phyloP scores from a whole-genome alignment of 495 filamentous ascomycete genomes.

The Talaromyces nanjingensis region DNA sequence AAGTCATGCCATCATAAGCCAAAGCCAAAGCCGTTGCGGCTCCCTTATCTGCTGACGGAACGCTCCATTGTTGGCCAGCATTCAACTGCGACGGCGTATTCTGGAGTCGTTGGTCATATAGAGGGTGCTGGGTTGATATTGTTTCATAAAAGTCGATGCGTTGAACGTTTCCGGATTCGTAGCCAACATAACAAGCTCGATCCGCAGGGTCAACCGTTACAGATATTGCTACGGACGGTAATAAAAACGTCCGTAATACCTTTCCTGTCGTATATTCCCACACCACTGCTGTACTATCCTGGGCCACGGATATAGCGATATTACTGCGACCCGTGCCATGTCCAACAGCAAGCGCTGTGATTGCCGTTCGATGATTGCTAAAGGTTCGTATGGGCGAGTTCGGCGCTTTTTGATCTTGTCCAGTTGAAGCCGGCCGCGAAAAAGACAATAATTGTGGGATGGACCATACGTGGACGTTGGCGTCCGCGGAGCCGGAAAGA shows the following conservation, averaged over 20 bases:
- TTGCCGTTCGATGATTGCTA: conserved; percentile 70
- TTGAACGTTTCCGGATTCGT: conserved; percentile 78
- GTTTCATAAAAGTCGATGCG: conserved; percentile 68
- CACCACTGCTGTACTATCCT: conserved; percentile 73
- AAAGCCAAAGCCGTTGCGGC: conserved; percentile 55
- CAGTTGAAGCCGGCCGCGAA: conserved; percentile 28
- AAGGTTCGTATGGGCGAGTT: conserved; percentile 59
- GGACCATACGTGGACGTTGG: conserved; percentile 87
- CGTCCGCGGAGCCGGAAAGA: conserved; percentile 81
- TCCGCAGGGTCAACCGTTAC: conserved; percentile 76
- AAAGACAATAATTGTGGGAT: conserved; percentile 65
- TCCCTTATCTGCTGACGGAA: conserved; percentile 53
- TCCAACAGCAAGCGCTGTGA: conserved; percentile 62
- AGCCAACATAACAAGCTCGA: conserved; percentile 72
- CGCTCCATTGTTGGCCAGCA: conserved; percentile 51
- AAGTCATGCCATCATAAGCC: conserved; percentile 72
- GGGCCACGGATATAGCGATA: conserved; percentile 68
- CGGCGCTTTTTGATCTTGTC: conserved; percentile 29
- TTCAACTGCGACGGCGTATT: conserved; percentile 53
- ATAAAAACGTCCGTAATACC: conserved; percentile 69
- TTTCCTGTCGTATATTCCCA: conserved; percentile 84
- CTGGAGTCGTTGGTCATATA: conserved; percentile 49
- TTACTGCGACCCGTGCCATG: conserved; percentile 62
- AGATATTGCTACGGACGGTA: conserved; percentile 64
- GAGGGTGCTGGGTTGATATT: conserved; percentile 38